Percentiles rank a stretch among this genome's conserved stretches.
Conservation (phyloP, 2,329 filamentous ascomycete species). For the Aspergillus pseudotamarii region DNA sequence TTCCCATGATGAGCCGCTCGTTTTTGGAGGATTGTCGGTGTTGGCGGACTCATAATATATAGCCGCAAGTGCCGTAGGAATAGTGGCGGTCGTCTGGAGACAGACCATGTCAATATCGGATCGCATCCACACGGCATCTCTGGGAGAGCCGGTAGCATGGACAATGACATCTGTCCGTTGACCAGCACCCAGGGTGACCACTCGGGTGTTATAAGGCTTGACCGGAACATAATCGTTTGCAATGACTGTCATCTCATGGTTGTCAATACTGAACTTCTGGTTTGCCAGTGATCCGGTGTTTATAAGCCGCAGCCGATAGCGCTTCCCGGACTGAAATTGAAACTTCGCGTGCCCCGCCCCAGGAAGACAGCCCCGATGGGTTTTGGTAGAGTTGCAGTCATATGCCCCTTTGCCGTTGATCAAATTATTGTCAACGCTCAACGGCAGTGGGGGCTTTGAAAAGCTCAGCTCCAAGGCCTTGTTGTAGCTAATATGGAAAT, state of each 20-base stretch:
- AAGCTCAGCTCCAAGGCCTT: no score
- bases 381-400: no score
- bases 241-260: constrained; percentile 65
- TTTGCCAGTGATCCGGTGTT: constrained; percentile 43
- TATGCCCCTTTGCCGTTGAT: no score
- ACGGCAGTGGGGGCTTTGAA: no score
- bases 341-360: constrained; percentile 20
- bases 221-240: constrained; percentile 66
- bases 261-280: constrained; percentile 51
- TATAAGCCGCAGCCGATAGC: constrained; percentile 35
- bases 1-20: neutral
- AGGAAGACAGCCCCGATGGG: neutral
- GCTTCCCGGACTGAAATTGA: constrained; percentile 28
- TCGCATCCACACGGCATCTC: constrained; percentile 15
- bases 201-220: constrained; percentile 63
- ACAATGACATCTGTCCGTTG: constrained; percentile 51
- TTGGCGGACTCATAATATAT: neutral
- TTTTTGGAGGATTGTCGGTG: no score
- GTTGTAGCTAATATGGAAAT: constrained; percentile 14
- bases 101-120: constrained; percentile 9
- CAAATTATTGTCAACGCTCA: no score
- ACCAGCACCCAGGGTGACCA: constrained; percentile 63
- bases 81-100: constrained; percentile 1
- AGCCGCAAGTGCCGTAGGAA: neutral
- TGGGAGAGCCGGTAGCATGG: constrained; percentile 23